Base-by-base conservation (phyloP, 176 grass and related monocot genomes). In the Chrysopogon serrulatus region DNA sequence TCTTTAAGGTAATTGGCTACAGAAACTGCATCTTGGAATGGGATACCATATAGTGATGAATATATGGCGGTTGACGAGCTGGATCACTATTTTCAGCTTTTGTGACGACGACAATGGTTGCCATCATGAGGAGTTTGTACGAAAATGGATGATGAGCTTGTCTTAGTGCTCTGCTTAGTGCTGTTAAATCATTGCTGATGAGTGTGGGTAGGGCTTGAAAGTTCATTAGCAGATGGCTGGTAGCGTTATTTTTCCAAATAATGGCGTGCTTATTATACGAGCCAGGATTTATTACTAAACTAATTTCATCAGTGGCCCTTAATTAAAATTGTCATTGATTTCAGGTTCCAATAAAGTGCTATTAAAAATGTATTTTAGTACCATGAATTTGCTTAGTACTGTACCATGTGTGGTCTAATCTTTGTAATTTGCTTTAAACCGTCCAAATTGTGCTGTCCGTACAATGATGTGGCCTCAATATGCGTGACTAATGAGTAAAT, bases 121-220 rank as follows among this genome's bases (percentile, higher is more conserved):
- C 11, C 71, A 82, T 87, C 36, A 87, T 81, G 71, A 78, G 51
- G 6, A 36, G 4, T 64, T 65, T 28, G 59, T 53, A 24, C 34
- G 45, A 68, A 72, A 64, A 68, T 56, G 45, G 82, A 85, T 64
- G 42, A 41, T 64, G 42, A 41, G 6, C 39, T 37, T 75, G 19
- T 36, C 41, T 65, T 82, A 71, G 43, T 89, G 82, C 43, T 64
- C 83, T 43, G 41, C 60, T 82, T 81, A 54, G 53, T 88, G 78
- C 17, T 70, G 64, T 18, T 43, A 53, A 89, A 81, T 85, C 78
- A 82, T 90, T 82, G 30, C 64, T 70, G 16, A 85, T 85, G 47
- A 80, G 81, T 85, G 54, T 68, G 15, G 53, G 42, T 44, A 76
- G 82, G 31, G 30, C 51, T 19, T 44, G 33, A 33, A 43, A 81